These are phyloP conservation scores for Calycina marina DNA, from an alignment of 2,329 filamentous ascomycete species.

Conservation along the genomic window DNA sequence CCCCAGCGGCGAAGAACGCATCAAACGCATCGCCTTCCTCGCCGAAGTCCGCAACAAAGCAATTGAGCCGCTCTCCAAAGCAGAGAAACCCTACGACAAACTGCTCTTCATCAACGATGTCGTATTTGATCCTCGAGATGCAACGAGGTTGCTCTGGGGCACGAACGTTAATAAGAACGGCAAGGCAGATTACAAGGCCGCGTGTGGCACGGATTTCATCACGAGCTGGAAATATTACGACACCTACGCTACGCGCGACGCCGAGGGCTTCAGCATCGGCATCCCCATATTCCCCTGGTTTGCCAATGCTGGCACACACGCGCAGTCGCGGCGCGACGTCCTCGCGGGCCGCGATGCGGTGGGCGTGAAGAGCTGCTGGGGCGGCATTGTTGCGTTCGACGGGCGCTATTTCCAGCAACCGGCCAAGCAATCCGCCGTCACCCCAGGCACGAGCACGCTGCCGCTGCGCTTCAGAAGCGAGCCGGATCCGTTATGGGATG, in stretches of 20 bases:
- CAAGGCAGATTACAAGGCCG: conserved; percentile 44
- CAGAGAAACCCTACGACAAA: conserved; percentile 34
- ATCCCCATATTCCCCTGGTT: conserved; percentile 58
- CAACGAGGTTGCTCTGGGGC: conserved; percentile 43
- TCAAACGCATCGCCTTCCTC: conserved; percentile 61
- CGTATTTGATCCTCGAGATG: conserved; percentile 33
- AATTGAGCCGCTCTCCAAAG: conserved; percentile 42
- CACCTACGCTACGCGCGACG: conserved; percentile 56
- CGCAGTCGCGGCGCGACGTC: conserved; percentile 45
- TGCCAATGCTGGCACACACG: conserved; percentile 32
- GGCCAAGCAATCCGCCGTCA: conserved; percentile 3
- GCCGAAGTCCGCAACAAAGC: conserved; percentile 60
- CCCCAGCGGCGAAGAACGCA: conserved; percentile 44
- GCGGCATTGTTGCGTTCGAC: conserved; percentile 58
- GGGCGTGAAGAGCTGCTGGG: conserved; percentile 61
- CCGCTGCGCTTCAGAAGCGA: conserved; percentile 36
- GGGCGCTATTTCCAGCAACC: conserved; percentile 39
- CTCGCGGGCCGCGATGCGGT: conserved; percentile 47
- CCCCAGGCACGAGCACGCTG: conserved; percentile 6
- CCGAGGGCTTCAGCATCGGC: conserved; percentile 46
- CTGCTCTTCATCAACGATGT: conserved; percentile 58
- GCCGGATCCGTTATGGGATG: conserved; percentile 44
- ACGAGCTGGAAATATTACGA: conserved; percentile 58
- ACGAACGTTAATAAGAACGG: conserved; percentile 39
- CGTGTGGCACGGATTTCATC: conserved; percentile 58